Evolutionary conservation across 768 basidiomycete genomes (phyloP).

Genomic region (Solioccasus polychromus): DNA sequence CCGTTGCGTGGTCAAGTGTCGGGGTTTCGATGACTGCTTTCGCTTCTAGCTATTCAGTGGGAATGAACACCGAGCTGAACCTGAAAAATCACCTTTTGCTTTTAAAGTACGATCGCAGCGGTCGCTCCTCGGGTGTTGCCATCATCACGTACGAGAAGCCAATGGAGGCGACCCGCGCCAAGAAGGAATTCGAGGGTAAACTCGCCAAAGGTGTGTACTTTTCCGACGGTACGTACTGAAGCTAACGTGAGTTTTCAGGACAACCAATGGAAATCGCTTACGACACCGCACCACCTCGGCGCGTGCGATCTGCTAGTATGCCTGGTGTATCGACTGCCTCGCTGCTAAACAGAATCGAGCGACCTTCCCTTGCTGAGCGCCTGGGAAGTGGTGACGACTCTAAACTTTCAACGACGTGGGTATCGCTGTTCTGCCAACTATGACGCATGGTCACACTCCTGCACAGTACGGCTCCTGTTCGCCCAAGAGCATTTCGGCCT

Average conservation of each 20-base stretch:
- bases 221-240: conserved; percentile 1
- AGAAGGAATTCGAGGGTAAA: conserved; percentile 82
- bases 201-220: conserved; percentile 71
- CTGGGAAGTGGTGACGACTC: conserved; percentile 46
- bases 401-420: conserved; percentile 17
- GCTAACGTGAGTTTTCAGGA: conserved; percentile 49
- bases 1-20: conserved; percentile 22
- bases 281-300: conserved; percentile 47
- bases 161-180: conserved; percentile 77
- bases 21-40: conserved; percentile 40
- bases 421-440: background rate
- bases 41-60: conserved; percentile 38
- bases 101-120: conserved; percentile 92
- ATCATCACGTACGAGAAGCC: conserved; percentile 75
- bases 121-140: conserved; percentile 84
- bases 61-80: conserved; percentile 52
- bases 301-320: conserved; percentile 46
- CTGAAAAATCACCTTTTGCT: conserved; percentile 47
- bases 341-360: conserved; percentile 72
- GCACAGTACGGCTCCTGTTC: conserved; percentile 41
- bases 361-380: conserved; percentile 66
- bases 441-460: conserved; percentile 1
- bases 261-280: conserved; percentile 75
- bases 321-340: conserved; percentile 47
- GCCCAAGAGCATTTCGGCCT: conserved; percentile 32